Percentiles rank a stretch among this genome's conserved stretches.
Conservation (phyloP, 176 grass and related monocot species). For the Leersia perrieri region DNA sequence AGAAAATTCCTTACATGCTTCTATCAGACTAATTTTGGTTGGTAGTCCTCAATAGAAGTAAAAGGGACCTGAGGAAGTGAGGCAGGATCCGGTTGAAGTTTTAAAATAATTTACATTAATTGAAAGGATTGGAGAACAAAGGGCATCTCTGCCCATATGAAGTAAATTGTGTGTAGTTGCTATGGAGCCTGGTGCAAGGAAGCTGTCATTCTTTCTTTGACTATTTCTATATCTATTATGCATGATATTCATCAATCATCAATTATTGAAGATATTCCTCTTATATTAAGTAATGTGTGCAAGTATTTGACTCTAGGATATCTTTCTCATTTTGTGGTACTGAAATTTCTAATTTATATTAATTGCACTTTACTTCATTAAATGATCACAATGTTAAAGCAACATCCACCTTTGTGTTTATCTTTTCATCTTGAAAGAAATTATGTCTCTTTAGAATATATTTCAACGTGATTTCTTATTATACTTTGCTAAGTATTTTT, state of each 20-base stretch:
- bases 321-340: neutral
- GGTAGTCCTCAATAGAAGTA: neutral
- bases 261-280: neutral
- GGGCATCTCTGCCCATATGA: neutral
- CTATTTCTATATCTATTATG: neutral
- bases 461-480: constrained; percentile 10
- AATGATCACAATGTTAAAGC: too few species aligned
- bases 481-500: neutral
- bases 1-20: too few species aligned
- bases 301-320: neutral
- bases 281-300: neutral
- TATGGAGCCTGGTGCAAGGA: neutral
- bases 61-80: neutral
- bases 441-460: neutral
- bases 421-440: too few species aligned
- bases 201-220: neutral
- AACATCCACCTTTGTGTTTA: neutral
- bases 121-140: neutral
- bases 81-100: neutral
- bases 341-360: neutral
- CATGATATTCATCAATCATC: too few species aligned
- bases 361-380: too few species aligned
- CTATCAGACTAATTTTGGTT: neutral
- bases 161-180: neutral
- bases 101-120: constrained; percentile 4